Conservation (phyloP, 1,284 basidiomycete genomes). For the Boletus holoroseus region DNA sequence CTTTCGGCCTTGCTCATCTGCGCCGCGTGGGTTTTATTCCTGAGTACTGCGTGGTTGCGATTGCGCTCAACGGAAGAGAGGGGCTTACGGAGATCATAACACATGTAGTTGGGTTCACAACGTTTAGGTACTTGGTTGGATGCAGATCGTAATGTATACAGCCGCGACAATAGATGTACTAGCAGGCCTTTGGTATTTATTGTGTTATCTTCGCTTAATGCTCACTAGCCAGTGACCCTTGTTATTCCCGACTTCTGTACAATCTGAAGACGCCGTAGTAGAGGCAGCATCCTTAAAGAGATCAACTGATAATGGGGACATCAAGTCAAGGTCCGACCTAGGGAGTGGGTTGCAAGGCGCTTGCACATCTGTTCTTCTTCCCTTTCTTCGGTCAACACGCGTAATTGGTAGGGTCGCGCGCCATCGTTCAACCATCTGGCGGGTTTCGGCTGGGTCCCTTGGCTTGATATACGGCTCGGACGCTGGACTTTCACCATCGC, state of each 20-base stretch:
- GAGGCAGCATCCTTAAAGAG: conserved; percentile 27
- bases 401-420: conserved; percentile 25
- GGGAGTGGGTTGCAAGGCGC: conserved; percentile 3
- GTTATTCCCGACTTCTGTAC: conserved; percentile 31
- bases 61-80: conserved; percentile 42
- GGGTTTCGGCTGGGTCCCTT: conserved; percentile 25
- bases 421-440: conserved; percentile 32
- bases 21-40: conserved; percentile 62
- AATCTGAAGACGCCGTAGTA: conserved; percentile 32
- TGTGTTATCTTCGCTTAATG: conserved; percentile 21
- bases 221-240: conserved; percentile 33
- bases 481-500: conserved; percentile 5
- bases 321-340: conserved; percentile 10
- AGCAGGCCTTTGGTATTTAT: not conserved
- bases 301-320: conserved; percentile 25
- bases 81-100: conserved; percentile 16
- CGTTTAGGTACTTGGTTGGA: not conserved
- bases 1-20: conserved; percentile 45
- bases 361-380: conserved; percentile 7
- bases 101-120: not conserved
- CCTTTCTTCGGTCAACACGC: conserved; percentile 14
- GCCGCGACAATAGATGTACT: not conserved
- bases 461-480: conserved; percentile 22
- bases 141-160: not conserved
- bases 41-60: conserved; percentile 55